Base-by-base conservation (phyloP, 2,329 filamentous ascomycete species). In the Ophiocordyceps camponoti-floridani region DNA sequence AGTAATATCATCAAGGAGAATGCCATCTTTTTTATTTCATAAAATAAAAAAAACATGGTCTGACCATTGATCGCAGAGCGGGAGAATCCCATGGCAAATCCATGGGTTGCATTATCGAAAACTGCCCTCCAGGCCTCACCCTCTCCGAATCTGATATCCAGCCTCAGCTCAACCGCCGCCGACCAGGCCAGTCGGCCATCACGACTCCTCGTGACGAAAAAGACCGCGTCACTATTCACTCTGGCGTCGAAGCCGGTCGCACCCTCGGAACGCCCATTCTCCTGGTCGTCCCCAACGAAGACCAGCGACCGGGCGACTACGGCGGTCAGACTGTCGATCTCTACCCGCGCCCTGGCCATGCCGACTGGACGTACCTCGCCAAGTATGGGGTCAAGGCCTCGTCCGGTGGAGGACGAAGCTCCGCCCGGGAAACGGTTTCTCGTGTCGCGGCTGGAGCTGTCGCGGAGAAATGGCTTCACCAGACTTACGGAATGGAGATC, bases 371-470 rank as follows among this genome's bases (percentile, higher is more conserved):
- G 48, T 96, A 96, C 66, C 72, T 94, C 48, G 84, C 94, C 63
- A 96, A 96, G 68, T 98, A 98, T 62, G 89, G 89, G 46, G 79
- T 93, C 53, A 93, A 93, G 69, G 87, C 91, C 35, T 84, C 78
- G 60, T 87, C 80, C 49, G 89, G 91, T 47, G 89, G 91, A 53
- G 89, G 91, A 45, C 75, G 91, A 49, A 88, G 82, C 60, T 88
- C 82, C 60, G 91, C 91, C n/a, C 73, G 89, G 51, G 89, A 96
- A 72, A 96, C 89, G 11, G 94, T 96, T 58, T 86, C 82, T 50
- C 77, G 89, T 53, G 89, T 96, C 19, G 88, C 89, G 43, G 88
- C 88, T 18, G 87, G 88, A 47, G 84, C 87, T 40, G 86, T 96
- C 53, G 86, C 86, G 35, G 89, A 98, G 62, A 94, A 96, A 63